Conservation (phyloP, 2,329 filamentous ascomycete genomes). For the Colletotrichum filicis region DNA sequence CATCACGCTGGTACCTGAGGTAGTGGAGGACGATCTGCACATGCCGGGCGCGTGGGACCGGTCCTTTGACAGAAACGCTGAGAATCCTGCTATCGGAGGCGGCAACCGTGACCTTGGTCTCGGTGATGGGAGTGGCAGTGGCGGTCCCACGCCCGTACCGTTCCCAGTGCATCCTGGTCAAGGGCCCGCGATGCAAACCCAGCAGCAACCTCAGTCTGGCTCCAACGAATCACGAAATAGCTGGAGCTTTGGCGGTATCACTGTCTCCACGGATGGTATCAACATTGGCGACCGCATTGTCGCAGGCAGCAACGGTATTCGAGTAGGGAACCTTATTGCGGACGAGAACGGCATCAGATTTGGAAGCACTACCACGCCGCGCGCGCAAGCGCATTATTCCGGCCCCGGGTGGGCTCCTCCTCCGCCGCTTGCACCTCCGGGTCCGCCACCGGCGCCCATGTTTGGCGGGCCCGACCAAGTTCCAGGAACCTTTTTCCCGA, state of each 20-base stretch:
- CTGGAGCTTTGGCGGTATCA: constrained; percentile 51
- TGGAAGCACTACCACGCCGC: constrained; percentile 34
- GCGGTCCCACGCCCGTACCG: constrained; percentile 3
- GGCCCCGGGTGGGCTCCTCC: constrained; percentile 21
- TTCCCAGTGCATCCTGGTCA: constrained; percentile 4
- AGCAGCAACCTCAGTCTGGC: constrained; percentile 21
- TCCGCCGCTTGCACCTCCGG: background rate
- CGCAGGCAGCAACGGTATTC: constrained; percentile 56
- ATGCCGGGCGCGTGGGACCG: constrained; percentile 48
- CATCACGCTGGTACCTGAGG: constrained; percentile 47
- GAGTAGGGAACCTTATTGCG: constrained; percentile 56
- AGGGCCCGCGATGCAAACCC: constrained; percentile 33
- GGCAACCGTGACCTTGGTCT: background rate
- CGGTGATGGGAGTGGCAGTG: background rate
- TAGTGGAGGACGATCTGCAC: constrained; percentile 35
- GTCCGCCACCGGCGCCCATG: background rate
- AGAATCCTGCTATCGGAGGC: constrained; percentile 1
- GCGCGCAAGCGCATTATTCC: constrained; percentile 20
- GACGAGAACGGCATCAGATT: constrained; percentile 52
- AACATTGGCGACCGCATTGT: constrained; percentile 55
- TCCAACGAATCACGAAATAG: constrained; percentile 36
- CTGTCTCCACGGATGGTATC: constrained; percentile 55
- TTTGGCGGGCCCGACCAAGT: constrained; percentile 2
- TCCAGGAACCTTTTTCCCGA: background rate
- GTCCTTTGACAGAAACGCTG: constrained; percentile 40